These are phyloP conservation scores for Effrenium voratum DNA, from an alignment of 73 alveolate species.

Conservation along the genomic window DNA sequence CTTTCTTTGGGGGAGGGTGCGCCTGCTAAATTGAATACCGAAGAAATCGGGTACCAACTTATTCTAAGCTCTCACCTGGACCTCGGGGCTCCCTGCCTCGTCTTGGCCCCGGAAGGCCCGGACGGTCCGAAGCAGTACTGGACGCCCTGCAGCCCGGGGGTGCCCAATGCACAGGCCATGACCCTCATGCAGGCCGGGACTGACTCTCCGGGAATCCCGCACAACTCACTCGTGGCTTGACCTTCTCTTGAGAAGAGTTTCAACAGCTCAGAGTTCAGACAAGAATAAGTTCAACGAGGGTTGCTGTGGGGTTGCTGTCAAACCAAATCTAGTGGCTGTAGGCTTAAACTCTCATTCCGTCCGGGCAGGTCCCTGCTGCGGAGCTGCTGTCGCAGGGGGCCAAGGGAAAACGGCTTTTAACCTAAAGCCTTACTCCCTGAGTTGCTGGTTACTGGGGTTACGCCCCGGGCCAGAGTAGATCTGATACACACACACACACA, in stretches of 20 bases:
- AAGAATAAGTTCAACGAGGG: too few relatives aligned
- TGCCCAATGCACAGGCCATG: constrained; percentile 96
- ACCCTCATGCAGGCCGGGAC: constrained; percentile 95
- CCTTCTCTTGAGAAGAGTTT: background rate
- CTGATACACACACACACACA: too few relatives aligned
- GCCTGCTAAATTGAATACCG: too few relatives aligned
- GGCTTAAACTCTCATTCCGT: too few relatives aligned
- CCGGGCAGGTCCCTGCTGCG: constrained; percentile 52
- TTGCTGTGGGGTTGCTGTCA: too few relatives aligned
- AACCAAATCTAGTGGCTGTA: too few relatives aligned
- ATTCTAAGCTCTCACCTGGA: too few relatives aligned
- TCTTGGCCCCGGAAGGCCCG: background rate
- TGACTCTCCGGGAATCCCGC: too few relatives aligned
- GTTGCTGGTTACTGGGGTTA: background rate
- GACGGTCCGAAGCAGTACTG: constrained; percentile 93
- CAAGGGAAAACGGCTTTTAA: background rate
- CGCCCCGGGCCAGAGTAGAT: too few relatives aligned
- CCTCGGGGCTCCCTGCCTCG: too few relatives aligned
- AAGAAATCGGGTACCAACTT: too few relatives aligned
- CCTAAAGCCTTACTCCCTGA: background rate
- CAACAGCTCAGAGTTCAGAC: background rate
- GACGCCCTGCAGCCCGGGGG: constrained; percentile 96
- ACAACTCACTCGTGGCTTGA: background rate
- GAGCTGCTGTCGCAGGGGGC: constrained; percentile 52
- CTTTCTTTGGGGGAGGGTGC: too few relatives aligned